These are phyloP conservation scores for Chrysanthemum seticuspe DNA, from an alignment of 129 eudicot genomes.

Conservation along the genomic window DNA sequence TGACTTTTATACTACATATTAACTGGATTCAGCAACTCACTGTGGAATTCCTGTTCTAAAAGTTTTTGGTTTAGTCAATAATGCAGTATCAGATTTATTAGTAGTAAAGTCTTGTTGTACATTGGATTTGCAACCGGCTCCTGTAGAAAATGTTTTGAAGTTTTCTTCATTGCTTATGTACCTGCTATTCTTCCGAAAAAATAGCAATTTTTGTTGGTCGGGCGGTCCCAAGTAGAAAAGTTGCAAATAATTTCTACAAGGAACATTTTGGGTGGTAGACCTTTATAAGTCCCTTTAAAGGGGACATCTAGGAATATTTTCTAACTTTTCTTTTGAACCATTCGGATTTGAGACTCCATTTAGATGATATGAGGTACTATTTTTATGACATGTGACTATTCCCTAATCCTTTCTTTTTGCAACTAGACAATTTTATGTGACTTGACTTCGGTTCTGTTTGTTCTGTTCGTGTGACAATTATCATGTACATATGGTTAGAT, in stretches of 20 bases:
- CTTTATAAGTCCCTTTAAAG: constrained; percentile 16
- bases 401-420: neutral
- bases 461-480: neutral
- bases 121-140: too few relatives aligned
- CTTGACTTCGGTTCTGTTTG: constrained; percentile 15
- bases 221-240: neutral
- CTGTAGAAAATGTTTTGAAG: too few relatives aligned
- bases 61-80: too few relatives aligned
- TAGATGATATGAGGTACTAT: constrained; percentile 13
- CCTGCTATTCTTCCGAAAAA: too few relatives aligned
- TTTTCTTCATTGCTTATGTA: too few relatives aligned
- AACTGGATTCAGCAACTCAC: too few relatives aligned
- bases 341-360: neutral
- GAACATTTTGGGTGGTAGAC: constrained; percentile 10
- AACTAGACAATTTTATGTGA: constrained; percentile 8
- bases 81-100: too few relatives aligned
- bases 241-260: constrained; percentile 1
- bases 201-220: too few relatives aligned
- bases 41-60: too few relatives aligned
- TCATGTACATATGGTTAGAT: constrained; percentile 6
- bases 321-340: neutral
- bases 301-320: neutral
- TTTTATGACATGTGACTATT: constrained; percentile 1
- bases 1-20: too few relatives aligned
- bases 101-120: too few relatives aligned